Percentiles rank a stretch among this genome's conserved stretches.
These are phyloP conservation scores for Anisogramma anomala DNA, from an alignment of 2,329 filamentous ascomycete species.

Conservation along the genomic window DNA sequence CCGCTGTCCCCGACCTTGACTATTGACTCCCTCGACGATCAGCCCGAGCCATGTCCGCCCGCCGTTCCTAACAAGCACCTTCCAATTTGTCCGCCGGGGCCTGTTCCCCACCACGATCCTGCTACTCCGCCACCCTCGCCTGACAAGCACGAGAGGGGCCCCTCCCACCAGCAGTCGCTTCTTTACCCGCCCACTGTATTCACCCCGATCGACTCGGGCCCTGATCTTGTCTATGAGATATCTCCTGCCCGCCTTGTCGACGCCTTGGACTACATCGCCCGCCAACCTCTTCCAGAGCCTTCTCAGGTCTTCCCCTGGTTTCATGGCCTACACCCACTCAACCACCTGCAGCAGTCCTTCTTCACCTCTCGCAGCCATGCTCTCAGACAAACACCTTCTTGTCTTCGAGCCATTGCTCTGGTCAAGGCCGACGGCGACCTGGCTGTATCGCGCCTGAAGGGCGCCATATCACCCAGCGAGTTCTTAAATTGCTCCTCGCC, in stretches of 20 bases:
- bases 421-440: conserved; percentile 85
- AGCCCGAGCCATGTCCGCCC: conserved; percentile 21
- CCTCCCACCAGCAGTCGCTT: conserved; percentile 51
- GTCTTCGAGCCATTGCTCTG: conserved; percentile 68
- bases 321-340: conserved; percentile 81
- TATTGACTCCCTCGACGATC: conserved; percentile 26
- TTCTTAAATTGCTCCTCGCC: conserved; percentile 45
- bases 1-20: conserved; percentile 23
- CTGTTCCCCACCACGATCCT: conserved; percentile 42
- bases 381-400: conserved; percentile 59
- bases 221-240: conserved; percentile 60
- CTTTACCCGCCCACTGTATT: conserved; percentile 63
- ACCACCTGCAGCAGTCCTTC: conserved; percentile 80
- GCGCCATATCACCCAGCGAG: conserved; percentile 73
- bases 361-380: conserved; percentile 67
- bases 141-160: conserved; percentile 39
- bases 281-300: conserved; percentile 73
- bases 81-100: conserved; percentile 76
- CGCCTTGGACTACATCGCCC: conserved; percentile 64
- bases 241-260: conserved; percentile 54
- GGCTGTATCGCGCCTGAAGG: conserved; percentile 64
- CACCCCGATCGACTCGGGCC: conserved; percentile 35
- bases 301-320: conserved; percentile 92
- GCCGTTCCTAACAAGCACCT: conserved; percentile 80
- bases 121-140: conserved; percentile 57